Base-by-base conservation (phyloP, 2,329 filamentous ascomycete genomes). In the Ploettnerulaceae sp. region DNA sequence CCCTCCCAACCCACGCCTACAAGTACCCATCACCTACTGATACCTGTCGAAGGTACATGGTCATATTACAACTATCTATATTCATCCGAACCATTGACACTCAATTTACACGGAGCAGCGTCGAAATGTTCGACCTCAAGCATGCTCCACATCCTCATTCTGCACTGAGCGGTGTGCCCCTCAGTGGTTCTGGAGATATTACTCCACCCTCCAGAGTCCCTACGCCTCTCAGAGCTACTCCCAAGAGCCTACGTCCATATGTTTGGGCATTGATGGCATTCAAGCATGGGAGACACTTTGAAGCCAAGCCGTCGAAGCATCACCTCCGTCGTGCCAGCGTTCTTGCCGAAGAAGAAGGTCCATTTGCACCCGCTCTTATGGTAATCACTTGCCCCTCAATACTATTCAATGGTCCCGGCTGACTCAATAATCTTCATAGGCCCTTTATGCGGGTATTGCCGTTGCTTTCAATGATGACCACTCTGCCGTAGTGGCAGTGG, bases 391-490 rank as follows among this genome's bases (percentile, higher is more conserved):
- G 29, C 22, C 33, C n/a, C 17, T 34, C 32, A 11, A 26, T 22
- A 15, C 28, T 32, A 22, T 25, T 37, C 8, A 20, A 24, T 26
- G 26, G 3, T 44, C 11, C 26, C 7, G 28, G 12, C 34, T 48
- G 7, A 45, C 22, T 14, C n/a, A 24, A 12, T 20, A 31, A 34
- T 11, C 14, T 34, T n/a, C n/a, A n/a, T 11, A 80, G 76, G 73
- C 74, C 5, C 70, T 84, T 37, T 86, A 76, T 55, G 64, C 80
- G 32, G 82, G 82, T 45, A 75, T 85, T 25, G 76, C 76, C 31
- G 68, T 74, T 37, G 68, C 74, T 37, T 64, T 69, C 1, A 69
- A 76, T 26, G 61, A 76, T 24, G 61, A 68, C 0, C 67, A 75
- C 24, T 72, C 72, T 5, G 71, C 79, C 8, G 74, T 76, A 4